phyloP scores from a whole-genome alignment of 2,329 filamentous ascomycete genomes.

The Geosmithia flava region DNA sequence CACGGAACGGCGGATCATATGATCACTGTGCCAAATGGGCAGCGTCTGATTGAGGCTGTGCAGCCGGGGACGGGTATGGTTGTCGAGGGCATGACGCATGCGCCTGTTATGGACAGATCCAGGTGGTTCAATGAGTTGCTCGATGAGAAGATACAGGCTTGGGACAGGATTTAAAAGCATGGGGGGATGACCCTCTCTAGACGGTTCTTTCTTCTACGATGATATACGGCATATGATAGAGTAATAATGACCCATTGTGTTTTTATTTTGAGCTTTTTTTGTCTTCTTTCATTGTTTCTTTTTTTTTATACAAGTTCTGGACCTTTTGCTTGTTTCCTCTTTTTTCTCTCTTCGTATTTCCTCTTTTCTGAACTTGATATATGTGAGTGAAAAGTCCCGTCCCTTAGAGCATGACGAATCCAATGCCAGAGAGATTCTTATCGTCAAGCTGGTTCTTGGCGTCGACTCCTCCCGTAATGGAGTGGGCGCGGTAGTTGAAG shows the following conservation, averaged over 20 bases:
- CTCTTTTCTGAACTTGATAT: background rate
- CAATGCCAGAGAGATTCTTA: slow-evolving; percentile 71
- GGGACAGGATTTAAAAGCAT: too few species aligned
- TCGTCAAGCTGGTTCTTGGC: slow-evolving; percentile 66
- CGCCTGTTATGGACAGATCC: slow-evolving; percentile 58
- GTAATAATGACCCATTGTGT: background rate
- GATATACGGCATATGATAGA: background rate
- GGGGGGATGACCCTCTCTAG: too few species aligned
- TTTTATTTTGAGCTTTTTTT: background rate
- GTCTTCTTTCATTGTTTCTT: background rate
- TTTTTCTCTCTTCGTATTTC: background rate
- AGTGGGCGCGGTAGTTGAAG: slow-evolving; percentile 87
- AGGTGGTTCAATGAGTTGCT: slow-evolving; percentile 56
- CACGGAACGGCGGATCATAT: slow-evolving; percentile 71
- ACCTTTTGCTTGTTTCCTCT: background rate
- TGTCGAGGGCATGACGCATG: slow-evolving; percentile 64
- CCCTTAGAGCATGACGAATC: slow-evolving; percentile 61
- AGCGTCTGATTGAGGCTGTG: slow-evolving; percentile 54
- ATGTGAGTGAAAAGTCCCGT: background rate
- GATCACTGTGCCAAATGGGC: slow-evolving; percentile 60
- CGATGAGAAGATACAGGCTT: slow-evolving; percentile 40
- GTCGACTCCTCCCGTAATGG: slow-evolving; percentile 78
- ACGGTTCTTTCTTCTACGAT: too few species aligned
- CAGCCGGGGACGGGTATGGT: slow-evolving; percentile 48
- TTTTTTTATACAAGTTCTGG: background rate